Base-by-base conservation (phyloP, 129 eudicot species). In the Heracleum sosnowskyi region DNA sequence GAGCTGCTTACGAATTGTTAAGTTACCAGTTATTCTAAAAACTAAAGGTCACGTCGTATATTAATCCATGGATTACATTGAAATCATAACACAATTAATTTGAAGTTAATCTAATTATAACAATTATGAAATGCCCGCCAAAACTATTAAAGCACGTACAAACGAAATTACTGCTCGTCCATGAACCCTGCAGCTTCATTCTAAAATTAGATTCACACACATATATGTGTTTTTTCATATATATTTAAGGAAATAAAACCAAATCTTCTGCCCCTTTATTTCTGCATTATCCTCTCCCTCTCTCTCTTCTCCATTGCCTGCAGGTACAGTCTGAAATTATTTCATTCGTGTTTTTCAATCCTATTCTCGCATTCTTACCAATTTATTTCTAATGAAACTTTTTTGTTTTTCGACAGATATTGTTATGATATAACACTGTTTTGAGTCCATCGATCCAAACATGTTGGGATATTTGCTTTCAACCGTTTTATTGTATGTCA, bases 401-500 rank as follows among this genome's bases (percentile, higher is more conserved):
- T n/a, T 1, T n/a, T 60, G 10, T 55, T 7, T n/a, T 20, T 13
- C 12, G 7, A 53, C 72, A 66, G 72, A 28, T 29, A 64, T 66
- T 66, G 22, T 66, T 69, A 36, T 69, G 44, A 69, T 35, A 33
- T 69, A 69, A 69, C 44, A 15, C 42, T 66, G 74, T 4, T 35
- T n/a, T 69, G 39, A 36, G n/a, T 35, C n/a, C 44, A 35, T 69
- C 44, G 26, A 12, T 28, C 29, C 13, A 20, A 69, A 69, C 39
- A 69, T 69, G 74, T 69, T 69, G 74, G 74, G 74, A 36, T 69
- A 35, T 16, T 36, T 69, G 13, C 45, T 69, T 69, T 69, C 44
- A 36, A 69, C 42, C 24, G 74, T 36, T 44, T 7, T 20, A 20
- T 36, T 69, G 74, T 69, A 69, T 18, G 74, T 17, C 6, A 22